Evolutionary conservation across 2,329 filamentous ascomycete species (phyloP).

Genomic region (Cryphonectria naterciae): DNA sequence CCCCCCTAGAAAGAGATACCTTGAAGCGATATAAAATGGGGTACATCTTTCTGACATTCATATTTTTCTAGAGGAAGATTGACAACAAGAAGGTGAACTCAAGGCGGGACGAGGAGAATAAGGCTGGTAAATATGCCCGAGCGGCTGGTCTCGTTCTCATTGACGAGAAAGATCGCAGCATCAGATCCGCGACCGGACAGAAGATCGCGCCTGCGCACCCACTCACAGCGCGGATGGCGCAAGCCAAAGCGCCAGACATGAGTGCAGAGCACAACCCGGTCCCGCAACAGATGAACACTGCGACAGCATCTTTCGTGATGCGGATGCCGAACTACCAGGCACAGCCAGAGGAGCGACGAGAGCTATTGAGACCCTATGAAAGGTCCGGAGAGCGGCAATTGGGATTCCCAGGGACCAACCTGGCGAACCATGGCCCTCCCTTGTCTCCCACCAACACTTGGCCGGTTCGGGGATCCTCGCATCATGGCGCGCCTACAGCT

Average conservation of each 20-base stretch:
- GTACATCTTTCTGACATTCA: background rate
- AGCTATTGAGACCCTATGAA: background rate
- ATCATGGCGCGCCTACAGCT: background rate
- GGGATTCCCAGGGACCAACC: background rate
- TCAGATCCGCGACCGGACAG: background rate
- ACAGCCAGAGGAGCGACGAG: background rate
- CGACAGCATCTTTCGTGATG: background rate
- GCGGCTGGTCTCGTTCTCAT: background rate
- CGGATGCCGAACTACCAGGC: background rate
- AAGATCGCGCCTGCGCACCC: conserved; percentile 1
- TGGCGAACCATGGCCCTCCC: background rate
- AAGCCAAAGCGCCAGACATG: background rate
- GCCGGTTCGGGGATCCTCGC: background rate
- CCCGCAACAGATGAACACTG: background rate
- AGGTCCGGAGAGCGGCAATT: background rate
- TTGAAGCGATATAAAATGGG: background rate
- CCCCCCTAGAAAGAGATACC: too few species aligned
- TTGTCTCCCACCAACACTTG: background rate
- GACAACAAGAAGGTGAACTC: conserved; percentile 1
- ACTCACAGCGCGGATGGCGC: background rate
- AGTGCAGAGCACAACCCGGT: background rate
- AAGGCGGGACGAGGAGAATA: background rate
- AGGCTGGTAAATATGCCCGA: background rate
- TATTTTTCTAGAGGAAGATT: background rate
- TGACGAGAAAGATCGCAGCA: background rate